These are phyloP conservation scores for Lomentospora prolificans DNA, from an alignment of 2,329 filamentous ascomycete species.

Conservation along the genomic window DNA sequence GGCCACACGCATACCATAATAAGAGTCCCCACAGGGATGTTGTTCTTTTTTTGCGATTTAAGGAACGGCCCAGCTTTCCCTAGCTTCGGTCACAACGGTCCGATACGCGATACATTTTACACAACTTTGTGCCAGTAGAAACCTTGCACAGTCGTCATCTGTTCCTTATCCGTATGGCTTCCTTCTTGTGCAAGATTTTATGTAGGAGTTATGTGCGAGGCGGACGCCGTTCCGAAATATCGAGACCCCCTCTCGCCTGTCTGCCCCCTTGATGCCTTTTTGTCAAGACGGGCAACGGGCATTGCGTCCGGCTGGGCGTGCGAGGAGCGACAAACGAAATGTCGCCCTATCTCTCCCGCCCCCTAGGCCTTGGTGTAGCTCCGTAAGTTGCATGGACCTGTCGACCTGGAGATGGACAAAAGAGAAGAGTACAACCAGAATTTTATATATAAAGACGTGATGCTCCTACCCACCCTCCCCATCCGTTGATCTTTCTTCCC, in stretches of 20 bases:
- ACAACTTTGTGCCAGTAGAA: not conserved
- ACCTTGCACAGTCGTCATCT: no score
- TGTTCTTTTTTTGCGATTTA: not conserved
- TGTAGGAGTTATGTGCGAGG: not conserved
- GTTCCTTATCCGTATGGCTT: not conserved
- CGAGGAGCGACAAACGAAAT: not conserved
- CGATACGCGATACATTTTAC: conserved; percentile 6
- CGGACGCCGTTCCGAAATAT: conserved; percentile 1
- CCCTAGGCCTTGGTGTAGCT: not conserved
- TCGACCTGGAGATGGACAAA: not conserved
- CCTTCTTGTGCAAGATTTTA: not conserved
- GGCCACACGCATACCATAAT: no score
- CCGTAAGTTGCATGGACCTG: not conserved
- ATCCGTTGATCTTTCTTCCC: not conserved
- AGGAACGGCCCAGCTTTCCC: not conserved
- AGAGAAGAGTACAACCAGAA: not conserved
- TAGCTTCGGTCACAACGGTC: conserved; percentile 7
- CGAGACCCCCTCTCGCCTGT: not conserved
- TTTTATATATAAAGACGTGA: conserved; percentile 3
- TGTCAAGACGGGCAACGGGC: conserved; percentile 3
- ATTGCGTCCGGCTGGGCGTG: conserved; percentile 5
- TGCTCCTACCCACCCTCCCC: not conserved
- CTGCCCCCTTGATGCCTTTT: not conserved
- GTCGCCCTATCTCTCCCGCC: not conserved
- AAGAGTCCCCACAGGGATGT: not conserved